phyloP scores from a whole-genome alignment of 345 rosid genomes.

The thale cress (Arabidopsis thaliana) region TAIR10.1 NC_003075.7:16122001-16122500 shows the following conservation, averaged over 20 bases:
- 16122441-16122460: slow-evolving; percentile 96
- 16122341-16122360: slow-evolving; percentile 19
- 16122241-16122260: slow-evolving; percentile 26
- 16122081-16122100: slow-evolving; percentile 90
- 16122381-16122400: slow-evolving; percentile 95
- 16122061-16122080: slow-evolving; percentile 97
- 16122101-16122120: slow-evolving; percentile 93
- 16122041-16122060: slow-evolving; percentile 98
- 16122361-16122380: slow-evolving; percentile 27
- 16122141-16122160: slow-evolving; percentile 69
- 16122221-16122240: slow-evolving; percentile 37
- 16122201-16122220: slow-evolving; percentile 86
- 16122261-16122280: slow-evolving; percentile 16
- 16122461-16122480: slow-evolving; percentile 86
- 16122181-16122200: slow-evolving; percentile 88
- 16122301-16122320: slow-evolving; percentile 3
- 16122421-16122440: slow-evolving; percentile 94
- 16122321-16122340: slow-evolving; percentile 1
- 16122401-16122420: slow-evolving; percentile 91
- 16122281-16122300: neutral
- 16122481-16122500: slow-evolving; percentile 66
- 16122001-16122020: slow-evolving; percentile 97
- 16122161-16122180: slow-evolving; percentile 81
- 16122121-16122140: slow-evolving; percentile 67
- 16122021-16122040: slow-evolving; percentile 93